Base-by-base conservation (phyloP, 805 yeast genomes). In the Candida piceae region DNA sequence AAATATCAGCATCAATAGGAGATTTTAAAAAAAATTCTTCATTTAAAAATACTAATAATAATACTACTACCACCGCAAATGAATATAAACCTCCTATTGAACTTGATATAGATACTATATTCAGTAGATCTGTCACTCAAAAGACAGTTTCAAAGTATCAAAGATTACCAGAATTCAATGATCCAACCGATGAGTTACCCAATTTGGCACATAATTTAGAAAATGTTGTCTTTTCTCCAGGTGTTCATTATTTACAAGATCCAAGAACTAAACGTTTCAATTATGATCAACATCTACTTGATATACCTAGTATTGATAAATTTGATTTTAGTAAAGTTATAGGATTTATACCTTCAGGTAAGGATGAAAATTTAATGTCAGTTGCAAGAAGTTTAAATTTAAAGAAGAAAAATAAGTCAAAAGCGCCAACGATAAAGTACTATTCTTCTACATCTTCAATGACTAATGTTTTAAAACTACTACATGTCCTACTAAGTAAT, bases 401-500 rank as follows among this genome's bases (percentile, higher is more conserved):
- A n/a, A n/a, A n/a, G n/a, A n/a, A n/a, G n/a, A n/a, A n/a, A n/a
- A n/a, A n/a, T 23, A 16, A 9, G 22, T 11, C 16, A 2, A 17
- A 21, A 2, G 10, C 15, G 10, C 29, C 16, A 3, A 12, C 38
- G 2, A 29, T 65, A 49, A 54, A 58, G 38, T 90, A 69, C 53
- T 75, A 73, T 40, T 84, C 94, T 2, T 87, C 96, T 1, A 88
- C 97, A 0, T 84, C 95, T 15, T 84, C 96, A 1, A 73, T 90
- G 84, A 89, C 97, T 0, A 69, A 80, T 1, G 61, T 80, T 1
- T 67, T 90, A 31, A 67, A 79, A 3, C 94, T 88, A 34, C 64
- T 90, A 40, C 96, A 93, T 60, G 69, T 68, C 41, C 62, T 85
- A 8, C 53, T 93, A 27, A 77, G 86, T 7, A 78, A 80, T 48